Evolutionary conservation across 352 stramenopile genomes (phyloP).

Genomic region (Phytophthora sp.): DNA sequence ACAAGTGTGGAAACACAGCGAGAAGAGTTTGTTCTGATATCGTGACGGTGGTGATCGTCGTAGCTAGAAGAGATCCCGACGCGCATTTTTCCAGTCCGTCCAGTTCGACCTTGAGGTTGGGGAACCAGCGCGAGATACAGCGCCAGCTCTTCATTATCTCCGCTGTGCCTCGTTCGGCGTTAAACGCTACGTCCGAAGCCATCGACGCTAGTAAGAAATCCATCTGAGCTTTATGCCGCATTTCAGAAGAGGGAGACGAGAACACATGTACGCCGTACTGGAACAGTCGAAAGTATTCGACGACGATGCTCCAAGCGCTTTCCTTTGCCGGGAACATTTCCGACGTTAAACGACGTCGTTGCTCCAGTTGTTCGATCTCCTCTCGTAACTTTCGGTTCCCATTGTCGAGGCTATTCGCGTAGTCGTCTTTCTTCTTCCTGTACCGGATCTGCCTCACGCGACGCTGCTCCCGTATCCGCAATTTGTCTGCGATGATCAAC

Average conservation of each 20-base stretch:
- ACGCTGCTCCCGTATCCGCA: slow-evolving; percentile 7
- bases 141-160: slow-evolving; percentile 17
- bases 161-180: slow-evolving; percentile 4
- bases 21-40: slow-evolving; percentile 1
- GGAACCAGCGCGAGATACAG: slow-evolving; percentile 20
- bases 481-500: slow-evolving; percentile 3
- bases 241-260: neutral
- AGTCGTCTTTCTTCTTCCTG: slow-evolving; percentile 28
- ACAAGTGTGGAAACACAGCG: neutral
- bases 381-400: slow-evolving; percentile 5
- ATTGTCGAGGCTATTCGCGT: slow-evolving; percentile 2
- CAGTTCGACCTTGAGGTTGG: slow-evolving; percentile 16
- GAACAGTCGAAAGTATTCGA: slow-evolving; percentile 29
- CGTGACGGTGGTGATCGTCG: neutral
- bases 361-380: slow-evolving; percentile 16
- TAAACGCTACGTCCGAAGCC: slow-evolving; percentile 12
- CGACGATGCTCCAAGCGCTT: slow-evolving; percentile 14
- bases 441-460: slow-evolving; percentile 24
- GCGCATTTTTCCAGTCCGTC: slow-evolving; percentile 3
- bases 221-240: neutral
- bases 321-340: neutral
- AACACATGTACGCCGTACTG: slow-evolving; percentile 4
- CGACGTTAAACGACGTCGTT: slow-evolving; percentile 4
- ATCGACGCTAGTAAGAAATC: slow-evolving; percentile 14
- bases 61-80: neutral